These are phyloP conservation scores for Colletotrichum karsti DNA, from an alignment of 2,329 filamentous ascomycete species.

Conservation along the genomic window DNA sequence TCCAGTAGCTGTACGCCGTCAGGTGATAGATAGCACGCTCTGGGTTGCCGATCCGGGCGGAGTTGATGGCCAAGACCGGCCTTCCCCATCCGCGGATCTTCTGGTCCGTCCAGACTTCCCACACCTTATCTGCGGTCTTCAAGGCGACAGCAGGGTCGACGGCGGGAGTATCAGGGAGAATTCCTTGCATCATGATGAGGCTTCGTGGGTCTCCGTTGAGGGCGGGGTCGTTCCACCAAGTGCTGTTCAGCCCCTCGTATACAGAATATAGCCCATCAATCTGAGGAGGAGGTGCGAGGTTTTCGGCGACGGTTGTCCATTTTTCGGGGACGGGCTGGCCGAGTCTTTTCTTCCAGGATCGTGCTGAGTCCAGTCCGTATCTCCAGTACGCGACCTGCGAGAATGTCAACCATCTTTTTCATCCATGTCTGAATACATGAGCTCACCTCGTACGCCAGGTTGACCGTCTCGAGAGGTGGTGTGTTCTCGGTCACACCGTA, in stretches of 20 bases:
- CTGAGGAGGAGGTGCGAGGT: constrained; percentile 61
- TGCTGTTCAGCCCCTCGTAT: constrained; percentile 59
- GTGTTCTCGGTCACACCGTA: constrained; percentile 65
- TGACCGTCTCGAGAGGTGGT: constrained; percentile 61
- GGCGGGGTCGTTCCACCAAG: constrained; percentile 49
- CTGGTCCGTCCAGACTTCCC: constrained; percentile 49
- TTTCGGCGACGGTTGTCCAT: constrained; percentile 59
- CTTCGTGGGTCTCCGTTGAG: constrained; percentile 52
- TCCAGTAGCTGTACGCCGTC: constrained; percentile 51
- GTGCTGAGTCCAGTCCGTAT: constrained; percentile 64
- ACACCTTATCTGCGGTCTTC: constrained; percentile 48
- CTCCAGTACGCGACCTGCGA: constrained; percentile 60
- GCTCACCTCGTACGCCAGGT: constrained; percentile 64
- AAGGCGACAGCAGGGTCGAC: constrained; percentile 45
- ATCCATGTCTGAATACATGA: not conserved
- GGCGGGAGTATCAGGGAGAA: constrained; percentile 48
- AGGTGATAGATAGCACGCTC: constrained; percentile 50
- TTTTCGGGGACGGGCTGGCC: constrained; percentile 47
- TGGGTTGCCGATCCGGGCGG: constrained; percentile 48
- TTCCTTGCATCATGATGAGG: constrained; percentile 53
- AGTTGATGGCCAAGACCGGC: constrained; percentile 55
- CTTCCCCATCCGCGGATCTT: constrained; percentile 56
- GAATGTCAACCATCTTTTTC: not conserved
- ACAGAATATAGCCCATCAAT: constrained; percentile 60
- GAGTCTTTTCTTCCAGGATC: constrained; percentile 59